Conservation (phyloP, 2,329 filamentous ascomycete species). For the Aspergillus candidus region DNA sequence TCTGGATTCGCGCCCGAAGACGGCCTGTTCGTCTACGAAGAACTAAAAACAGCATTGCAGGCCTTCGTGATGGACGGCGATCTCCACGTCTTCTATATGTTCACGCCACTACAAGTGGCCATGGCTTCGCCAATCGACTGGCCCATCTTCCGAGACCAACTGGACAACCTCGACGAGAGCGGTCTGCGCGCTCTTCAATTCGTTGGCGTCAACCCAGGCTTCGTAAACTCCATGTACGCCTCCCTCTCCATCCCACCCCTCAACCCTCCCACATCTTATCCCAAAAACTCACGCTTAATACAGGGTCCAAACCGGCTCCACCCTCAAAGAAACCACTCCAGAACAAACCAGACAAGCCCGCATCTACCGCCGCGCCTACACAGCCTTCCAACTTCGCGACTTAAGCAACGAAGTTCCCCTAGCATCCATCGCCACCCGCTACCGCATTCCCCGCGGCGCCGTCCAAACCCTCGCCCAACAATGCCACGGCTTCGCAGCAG, state of each 20-base stretch:
- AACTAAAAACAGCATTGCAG: conserved; percentile 60
- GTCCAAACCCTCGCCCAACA: conserved; percentile 68
- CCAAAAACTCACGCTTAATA: not conserved
- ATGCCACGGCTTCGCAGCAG: conserved; percentile 71
- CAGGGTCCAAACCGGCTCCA: conserved; percentile 59
- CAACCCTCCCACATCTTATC: not conserved
- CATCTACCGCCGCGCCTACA: conserved; percentile 66
- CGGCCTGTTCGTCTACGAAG: conserved; percentile 65
- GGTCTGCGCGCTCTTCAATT: conserved; percentile 62
- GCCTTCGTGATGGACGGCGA: conserved; percentile 77
- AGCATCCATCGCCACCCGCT: conserved; percentile 63
- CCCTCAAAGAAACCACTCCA: conserved; percentile 56
- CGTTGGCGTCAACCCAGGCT: conserved; percentile 61
- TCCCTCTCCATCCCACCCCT: not conserved
- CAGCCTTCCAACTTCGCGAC: conserved; percentile 70
- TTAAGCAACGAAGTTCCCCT: conserved; percentile 71
- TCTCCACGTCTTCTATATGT: conserved; percentile 72
- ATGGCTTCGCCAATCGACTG: conserved; percentile 56
- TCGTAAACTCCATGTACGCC: conserved; percentile 60
- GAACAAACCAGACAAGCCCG: conserved; percentile 56
- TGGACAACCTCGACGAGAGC: conserved; percentile 65
- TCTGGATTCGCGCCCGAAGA: conserved; percentile 69
- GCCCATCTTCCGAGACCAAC: conserved; percentile 64
- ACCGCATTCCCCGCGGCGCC: conserved; percentile 61
- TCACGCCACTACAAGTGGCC: conserved; percentile 61